phyloP scores from a whole-genome alignment of 2,329 filamentous ascomycete species.

The Trichophyton schoenleinii region DNA sequence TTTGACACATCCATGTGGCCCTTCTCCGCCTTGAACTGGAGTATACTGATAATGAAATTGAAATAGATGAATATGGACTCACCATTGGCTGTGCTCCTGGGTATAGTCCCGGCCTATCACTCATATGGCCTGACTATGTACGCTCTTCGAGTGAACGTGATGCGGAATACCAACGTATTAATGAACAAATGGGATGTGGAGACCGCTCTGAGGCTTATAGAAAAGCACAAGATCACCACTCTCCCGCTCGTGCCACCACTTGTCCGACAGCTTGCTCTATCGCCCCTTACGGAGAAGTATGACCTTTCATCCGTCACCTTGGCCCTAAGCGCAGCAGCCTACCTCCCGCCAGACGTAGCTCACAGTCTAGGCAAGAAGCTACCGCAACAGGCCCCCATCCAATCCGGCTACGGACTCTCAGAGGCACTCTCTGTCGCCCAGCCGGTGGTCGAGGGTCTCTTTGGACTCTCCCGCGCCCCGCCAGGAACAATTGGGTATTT shows the following conservation, averaged over 20 bases:
- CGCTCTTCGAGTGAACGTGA: slow-evolving; percentile 8
- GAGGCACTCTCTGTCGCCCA: slow-evolving; percentile 10
- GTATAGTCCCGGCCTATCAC: slow-evolving; percentile 8
- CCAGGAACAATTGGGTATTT: slow-evolving; percentile 26
- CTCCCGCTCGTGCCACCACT: slow-evolving; percentile 10
- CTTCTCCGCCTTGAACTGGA: neutral
- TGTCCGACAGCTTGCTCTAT: slow-evolving; percentile 10
- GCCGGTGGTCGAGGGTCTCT: slow-evolving; percentile 9
- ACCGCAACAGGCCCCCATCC: slow-evolving; percentile 6
- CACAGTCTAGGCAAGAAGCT: slow-evolving; percentile 9
- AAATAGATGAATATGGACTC: slow-evolving; percentile 4
- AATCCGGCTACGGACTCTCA: slow-evolving; percentile 9
- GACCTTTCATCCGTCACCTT: slow-evolving; percentile 8
- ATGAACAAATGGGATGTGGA: slow-evolving; percentile 11
- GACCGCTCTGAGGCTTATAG: slow-evolving; percentile 7
- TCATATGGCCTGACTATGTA: slow-evolving; percentile 10
- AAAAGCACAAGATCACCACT: slow-evolving; percentile 10
- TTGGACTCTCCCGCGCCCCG: slow-evolving; percentile 7
- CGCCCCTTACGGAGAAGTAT: slow-evolving; percentile 9
- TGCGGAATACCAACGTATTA: slow-evolving; percentile 7
- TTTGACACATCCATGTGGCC: neutral
- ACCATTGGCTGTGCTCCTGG: slow-evolving; percentile 4
- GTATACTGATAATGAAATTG: neutral
- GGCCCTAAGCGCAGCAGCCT: slow-evolving; percentile 10
- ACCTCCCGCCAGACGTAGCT: slow-evolving; percentile 9